These are phyloP conservation scores for Neurospora sp. DNA, from an alignment of 495 filamentous ascomycete species.

Conservation along the genomic window DNA sequence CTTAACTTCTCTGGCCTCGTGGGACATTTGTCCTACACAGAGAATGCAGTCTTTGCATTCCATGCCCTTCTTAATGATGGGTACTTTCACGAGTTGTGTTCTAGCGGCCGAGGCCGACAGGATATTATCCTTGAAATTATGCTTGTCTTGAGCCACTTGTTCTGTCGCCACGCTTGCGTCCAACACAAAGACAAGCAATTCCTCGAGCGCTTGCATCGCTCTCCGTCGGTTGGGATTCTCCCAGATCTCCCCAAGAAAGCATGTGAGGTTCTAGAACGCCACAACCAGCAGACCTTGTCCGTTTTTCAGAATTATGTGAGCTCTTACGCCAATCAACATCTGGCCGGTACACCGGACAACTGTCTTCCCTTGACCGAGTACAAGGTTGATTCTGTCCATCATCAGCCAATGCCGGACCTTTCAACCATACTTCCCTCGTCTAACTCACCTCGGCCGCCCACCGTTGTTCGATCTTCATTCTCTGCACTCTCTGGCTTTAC, in stretches of 20 bases:
- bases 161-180: slow-evolving; percentile 25
- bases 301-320: slow-evolving; percentile 59
- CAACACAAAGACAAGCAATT: slow-evolving; percentile 10
- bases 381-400: neutral
- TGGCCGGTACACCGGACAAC: slow-evolving; percentile 36
- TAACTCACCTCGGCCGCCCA: neutral
- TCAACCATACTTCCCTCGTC: neutral
- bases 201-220: slow-evolving; percentile 33
- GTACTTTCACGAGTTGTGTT: slow-evolving; percentile 56
- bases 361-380: slow-evolving; percentile 47
- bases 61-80: slow-evolving; percentile 59
- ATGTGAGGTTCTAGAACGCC: slow-evolving; percentile 41
- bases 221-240: slow-evolving; percentile 51
- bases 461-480: slow-evolving; percentile 50
- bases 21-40: slow-evolving; percentile 63
- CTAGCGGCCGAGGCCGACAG: slow-evolving; percentile 27
- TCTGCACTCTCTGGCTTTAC: slow-evolving; percentile 57
- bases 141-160: slow-evolving; percentile 59
- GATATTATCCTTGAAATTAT: slow-evolving; percentile 39
- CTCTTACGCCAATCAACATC: slow-evolving; percentile 56
- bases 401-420: neutral
- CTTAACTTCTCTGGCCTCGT: slow-evolving; percentile 60
- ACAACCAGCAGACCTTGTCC: slow-evolving; percentile 51
- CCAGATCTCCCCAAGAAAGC: slow-evolving; percentile 51
- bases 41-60: slow-evolving; percentile 61